Percentiles rank a stretch among this genome's conserved stretches.
phyloP scores from a whole-genome alignment of 257 asterid genomes.

The Gentiana dahurica region DNA sequence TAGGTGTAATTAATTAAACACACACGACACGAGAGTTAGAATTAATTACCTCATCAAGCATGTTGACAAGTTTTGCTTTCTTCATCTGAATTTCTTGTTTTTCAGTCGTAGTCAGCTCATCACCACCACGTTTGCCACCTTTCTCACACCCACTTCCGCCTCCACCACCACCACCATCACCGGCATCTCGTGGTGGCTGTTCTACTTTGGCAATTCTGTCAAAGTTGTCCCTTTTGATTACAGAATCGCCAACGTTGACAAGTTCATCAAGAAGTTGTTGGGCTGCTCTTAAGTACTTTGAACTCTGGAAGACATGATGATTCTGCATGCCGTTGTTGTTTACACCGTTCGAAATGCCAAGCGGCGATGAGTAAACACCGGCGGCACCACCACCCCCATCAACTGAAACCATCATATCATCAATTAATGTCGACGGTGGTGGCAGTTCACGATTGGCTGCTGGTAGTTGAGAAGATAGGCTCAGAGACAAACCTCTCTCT shows the following conservation, averaged over 20 bases:
- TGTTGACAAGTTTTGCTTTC: constrained; percentile 88
- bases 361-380: constrained; percentile 60
- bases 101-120: constrained; percentile 69
- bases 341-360: constrained; percentile 58
- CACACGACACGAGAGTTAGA: not conserved
- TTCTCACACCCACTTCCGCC: no score
- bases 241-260: constrained; percentile 68
- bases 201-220: constrained; percentile 18
- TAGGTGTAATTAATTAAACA: no score
- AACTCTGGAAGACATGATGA: constrained; percentile 34
- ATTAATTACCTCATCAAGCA: constrained; percentile 87
- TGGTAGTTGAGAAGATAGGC: constrained; percentile 43
- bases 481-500: constrained; percentile 62
- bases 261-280: constrained; percentile 96
- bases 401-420: constrained; percentile 30
- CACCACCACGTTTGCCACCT: no score
- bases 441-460: constrained; percentile 32
- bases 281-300: constrained; percentile 77
- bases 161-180: no score
- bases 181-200: not conserved
- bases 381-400: constrained; percentile 4
- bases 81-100: constrained; percentile 96
- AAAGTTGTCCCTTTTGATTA: constrained; percentile 10
- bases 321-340: constrained; percentile 37
- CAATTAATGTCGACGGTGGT: constrained; percentile 20